Base-by-base conservation (phyloP, 2,329 filamentous ascomycete species). In the Alternaria infectoria region DNA sequence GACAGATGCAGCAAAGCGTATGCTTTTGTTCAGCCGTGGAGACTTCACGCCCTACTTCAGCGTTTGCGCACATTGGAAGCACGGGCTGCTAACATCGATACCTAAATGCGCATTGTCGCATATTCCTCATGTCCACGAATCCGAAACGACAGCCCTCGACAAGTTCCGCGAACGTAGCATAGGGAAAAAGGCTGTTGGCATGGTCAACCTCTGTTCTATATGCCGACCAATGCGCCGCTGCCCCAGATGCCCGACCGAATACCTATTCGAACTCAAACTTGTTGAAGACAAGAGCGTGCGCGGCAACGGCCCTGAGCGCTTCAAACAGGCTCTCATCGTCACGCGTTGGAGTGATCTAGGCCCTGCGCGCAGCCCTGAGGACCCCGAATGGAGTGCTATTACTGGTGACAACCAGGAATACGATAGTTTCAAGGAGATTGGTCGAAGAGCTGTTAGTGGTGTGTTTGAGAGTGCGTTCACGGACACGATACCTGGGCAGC, bases 11-110 rank as follows among this genome's bases (percentile, higher is more conserved):
- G 83, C 81, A 5, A 81, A 86, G 67, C 84, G 88, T 2, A 79
- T 88, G 58, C 80, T 90, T 3, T 81, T 90, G 2, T 89, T 87
- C 76, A 86, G 83, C 28, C 83, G 86, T 61, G 85, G 87, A 55
- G 87, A 89, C 69, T 89, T 88, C 76, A 84, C 81, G 57, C 88
- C 88, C 0, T 90, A 86, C 73, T 90, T 90, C 76, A 88, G 86
- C 11, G 85, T 84, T 1, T 90, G 88, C 68, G 82, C 86, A 2
- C 88, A 90, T 73, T 90, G 88, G 88, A 82, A 84, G 17, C 86
- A 89, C 64, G 88, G 88, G 17, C 81, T 87, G 36, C 78, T 90
- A 15, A 89, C 88, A 81, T 81, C 84, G 15, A 78, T 86, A 32
- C 87, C 86, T 68, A 90, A 90, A 77, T 90, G 88, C 71, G 87